Percentiles rank a stretch among this genome's conserved stretches.
phyloP scores from a whole-genome alignment of 805 yeast genomes.

The Candida maris region DNA sequence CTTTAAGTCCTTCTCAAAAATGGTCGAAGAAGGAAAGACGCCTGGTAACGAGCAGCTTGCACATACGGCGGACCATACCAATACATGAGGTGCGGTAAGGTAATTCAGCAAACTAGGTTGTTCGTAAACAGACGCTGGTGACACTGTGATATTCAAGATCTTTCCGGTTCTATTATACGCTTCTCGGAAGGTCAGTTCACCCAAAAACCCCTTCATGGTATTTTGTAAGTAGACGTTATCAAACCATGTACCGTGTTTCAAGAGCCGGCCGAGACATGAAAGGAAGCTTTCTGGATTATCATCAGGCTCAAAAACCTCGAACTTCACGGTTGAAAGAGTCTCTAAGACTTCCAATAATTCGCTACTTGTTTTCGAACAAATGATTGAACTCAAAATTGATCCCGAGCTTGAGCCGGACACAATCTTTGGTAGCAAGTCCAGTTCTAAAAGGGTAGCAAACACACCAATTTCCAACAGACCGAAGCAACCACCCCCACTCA shows the following conservation, averaged over 20 bases:
- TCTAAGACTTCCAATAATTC: slow-evolving; percentile 59
- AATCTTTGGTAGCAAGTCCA: slow-evolving; percentile 75
- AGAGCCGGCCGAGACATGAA: slow-evolving; percentile 53
- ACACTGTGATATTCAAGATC: slow-evolving; percentile 89
- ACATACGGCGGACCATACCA: slow-evolving; percentile 86
- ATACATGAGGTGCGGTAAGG: slow-evolving; percentile 75
- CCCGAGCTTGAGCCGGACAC: slow-evolving; percentile 96
- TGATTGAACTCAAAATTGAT: slow-evolving; percentile 84
- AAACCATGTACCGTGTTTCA: slow-evolving; percentile 87
- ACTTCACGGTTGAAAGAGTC: slow-evolving; percentile 56
- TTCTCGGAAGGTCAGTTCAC: slow-evolving; percentile 89
- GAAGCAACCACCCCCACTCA: slow-evolving; percentile 94
- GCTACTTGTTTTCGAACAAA: slow-evolving; percentile 74
- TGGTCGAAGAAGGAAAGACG: slow-evolving; percentile 78
- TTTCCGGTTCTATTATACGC: slow-evolving; percentile 93
- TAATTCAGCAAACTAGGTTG: slow-evolving; percentile 82
- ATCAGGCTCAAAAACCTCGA: slow-evolving; percentile 47
- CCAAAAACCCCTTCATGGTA: slow-evolving; percentile 76
- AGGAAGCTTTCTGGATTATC: slow-evolving; percentile 51
- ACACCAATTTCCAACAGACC: slow-evolving; percentile 94
- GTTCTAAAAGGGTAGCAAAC: slow-evolving; percentile 69
- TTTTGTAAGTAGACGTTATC: slow-evolving; percentile 67
- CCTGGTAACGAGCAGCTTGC: slow-evolving; percentile 95
- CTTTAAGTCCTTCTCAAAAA: slow-evolving; percentile 74
- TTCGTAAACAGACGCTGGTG: slow-evolving; percentile 87